Percentiles rank a stretch among this genome's conserved stretches.
phyloP scores from a whole-genome alignment of 768 basidiomycete genomes.

The Trametopsis cervina region DNA sequence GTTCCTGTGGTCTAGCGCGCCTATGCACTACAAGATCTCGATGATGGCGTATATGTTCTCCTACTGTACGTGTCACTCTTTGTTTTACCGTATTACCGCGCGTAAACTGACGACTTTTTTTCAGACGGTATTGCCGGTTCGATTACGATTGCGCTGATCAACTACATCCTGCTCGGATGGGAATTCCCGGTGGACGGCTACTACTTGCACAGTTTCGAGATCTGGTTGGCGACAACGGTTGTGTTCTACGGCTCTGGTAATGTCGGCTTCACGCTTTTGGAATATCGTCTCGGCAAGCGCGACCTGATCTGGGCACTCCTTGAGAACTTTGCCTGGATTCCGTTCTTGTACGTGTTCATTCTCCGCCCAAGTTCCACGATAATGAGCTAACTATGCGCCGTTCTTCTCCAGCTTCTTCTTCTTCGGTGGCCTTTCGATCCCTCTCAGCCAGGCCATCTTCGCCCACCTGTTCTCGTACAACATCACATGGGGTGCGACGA shows the following conservation, averaged over 20 bases:
- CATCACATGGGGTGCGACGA: constrained; percentile 73
- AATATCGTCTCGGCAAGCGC: constrained; percentile 58
- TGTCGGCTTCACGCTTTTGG: constrained; percentile 61
- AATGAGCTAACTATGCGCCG: neutral
- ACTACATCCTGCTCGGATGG: constrained; percentile 72
- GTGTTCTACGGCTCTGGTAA: constrained; percentile 75
- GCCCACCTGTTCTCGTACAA: constrained; percentile 73
- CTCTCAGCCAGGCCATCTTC: constrained; percentile 55
- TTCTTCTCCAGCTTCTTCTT: constrained; percentile 68
- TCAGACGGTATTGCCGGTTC: constrained; percentile 56
- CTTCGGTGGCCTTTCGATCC: constrained; percentile 70
- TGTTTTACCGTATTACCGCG: neutral
- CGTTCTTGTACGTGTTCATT: constrained; percentile 31
- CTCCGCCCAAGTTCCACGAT: neutral
- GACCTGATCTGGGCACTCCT: constrained; percentile 22
- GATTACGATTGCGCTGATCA: constrained; percentile 59
- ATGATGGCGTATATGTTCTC: constrained; percentile 52
- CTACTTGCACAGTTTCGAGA: constrained; percentile 76
- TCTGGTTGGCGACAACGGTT: constrained; percentile 71
- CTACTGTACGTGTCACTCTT: constrained; percentile 35
- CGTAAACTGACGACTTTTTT: neutral
- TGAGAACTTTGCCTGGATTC: constrained; percentile 30
- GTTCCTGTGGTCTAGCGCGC: constrained; percentile 65
- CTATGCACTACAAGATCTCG: constrained; percentile 44
- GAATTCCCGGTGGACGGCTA: constrained; percentile 66